These are phyloP conservation scores for Nakazawaea peltata DNA, from an alignment of 805 yeast species.

Conservation along the genomic window DNA sequence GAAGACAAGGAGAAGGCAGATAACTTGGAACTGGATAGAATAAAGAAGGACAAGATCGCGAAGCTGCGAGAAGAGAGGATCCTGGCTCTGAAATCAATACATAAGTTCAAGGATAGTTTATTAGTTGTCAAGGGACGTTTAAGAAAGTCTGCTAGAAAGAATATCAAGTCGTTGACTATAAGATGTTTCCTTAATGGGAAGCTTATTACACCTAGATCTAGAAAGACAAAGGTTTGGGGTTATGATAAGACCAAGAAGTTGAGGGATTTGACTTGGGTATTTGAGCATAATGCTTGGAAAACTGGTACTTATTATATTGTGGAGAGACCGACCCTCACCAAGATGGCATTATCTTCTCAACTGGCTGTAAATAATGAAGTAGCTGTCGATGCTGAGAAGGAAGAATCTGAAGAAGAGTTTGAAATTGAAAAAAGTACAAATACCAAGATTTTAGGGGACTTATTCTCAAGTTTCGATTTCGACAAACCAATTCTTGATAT, in stretches of 20 bases:
- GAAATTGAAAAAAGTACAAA: conserved; percentile 36
- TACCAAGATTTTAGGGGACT: conserved; percentile 35
- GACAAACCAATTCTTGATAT: conserved; percentile 49
- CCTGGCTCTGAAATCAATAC: conserved; percentile 3
- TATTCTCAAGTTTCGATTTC: conserved; percentile 42
- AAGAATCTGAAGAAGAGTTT: conserved; percentile 19
- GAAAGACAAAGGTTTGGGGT: conserved; percentile 89
- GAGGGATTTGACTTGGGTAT: conserved; percentile 57
- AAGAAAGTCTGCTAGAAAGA: conserved; percentile 48
- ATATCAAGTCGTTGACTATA: conserved; percentile 48
- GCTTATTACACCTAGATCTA: conserved; percentile 46
- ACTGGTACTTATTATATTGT: conserved; percentile 75
- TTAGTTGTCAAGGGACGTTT: conserved; percentile 45
- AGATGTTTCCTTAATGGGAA: conserved; percentile 55
- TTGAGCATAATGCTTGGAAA: conserved; percentile 63
- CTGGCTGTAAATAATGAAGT: no score
- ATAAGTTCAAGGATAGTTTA: conserved; percentile 30
- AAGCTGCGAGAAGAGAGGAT: conserved; percentile 31
- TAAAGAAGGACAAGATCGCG: conserved; percentile 25
- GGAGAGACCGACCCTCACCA: conserved; percentile 34
- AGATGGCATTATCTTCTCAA: conserved; percentile 1
- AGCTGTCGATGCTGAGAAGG: conserved; percentile 4
- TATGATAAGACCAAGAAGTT: conserved; percentile 57
- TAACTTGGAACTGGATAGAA: conserved; percentile 16
- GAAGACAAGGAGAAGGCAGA: conserved; percentile 36